Percentiles rank a stretch among this genome's conserved stretches.
Evolutionary conservation across 495 filamentous ascomycete genomes (phyloP).

Genomic region (Penicillium bialowiezense): DNA sequence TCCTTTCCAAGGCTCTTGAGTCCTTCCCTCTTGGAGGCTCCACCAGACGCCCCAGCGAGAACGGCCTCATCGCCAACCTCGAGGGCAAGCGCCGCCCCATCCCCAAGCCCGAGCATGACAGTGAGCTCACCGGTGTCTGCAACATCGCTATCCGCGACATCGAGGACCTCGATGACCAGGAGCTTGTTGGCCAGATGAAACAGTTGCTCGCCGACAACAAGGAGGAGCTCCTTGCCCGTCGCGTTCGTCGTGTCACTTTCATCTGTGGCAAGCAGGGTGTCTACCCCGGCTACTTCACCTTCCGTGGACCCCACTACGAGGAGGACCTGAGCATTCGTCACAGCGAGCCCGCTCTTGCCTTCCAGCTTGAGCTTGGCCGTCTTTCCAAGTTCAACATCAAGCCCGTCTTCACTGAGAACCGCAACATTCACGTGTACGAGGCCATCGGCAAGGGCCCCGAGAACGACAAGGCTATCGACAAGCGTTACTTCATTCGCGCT

Average conservation of each 20-base stretch:
- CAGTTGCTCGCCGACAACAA: constrained; percentile 76
- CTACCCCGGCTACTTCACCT: constrained; percentile 96
- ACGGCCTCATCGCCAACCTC: constrained; percentile 67
- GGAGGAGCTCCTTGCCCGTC: constrained; percentile 74
- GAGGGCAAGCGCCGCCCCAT: constrained; percentile 65
- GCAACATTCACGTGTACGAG: constrained; percentile 98
- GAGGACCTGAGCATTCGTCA: constrained; percentile 97
- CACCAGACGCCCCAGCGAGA: constrained; percentile 32
- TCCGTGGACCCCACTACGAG: constrained; percentile 84
- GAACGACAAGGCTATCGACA: constrained; percentile 68
- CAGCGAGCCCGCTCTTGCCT: constrained; percentile 91
- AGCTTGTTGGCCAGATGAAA: constrained; percentile 72
- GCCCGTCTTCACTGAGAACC: constrained; percentile 97
- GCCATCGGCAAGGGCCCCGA: constrained; percentile 90
- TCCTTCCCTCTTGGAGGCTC: constrained; percentile 59
- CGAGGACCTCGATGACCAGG: constrained; percentile 79
- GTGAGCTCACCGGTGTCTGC: constrained; percentile 83
- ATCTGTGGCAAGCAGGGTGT: constrained; percentile 94
- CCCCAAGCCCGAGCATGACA: constrained; percentile 51
- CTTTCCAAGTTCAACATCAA: constrained; percentile 96
- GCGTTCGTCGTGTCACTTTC: constrained; percentile 88
- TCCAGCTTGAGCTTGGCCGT: constrained; percentile 93
- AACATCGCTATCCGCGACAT: constrained; percentile 91
- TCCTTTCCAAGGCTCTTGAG: constrained; percentile 76
- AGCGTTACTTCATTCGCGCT: constrained; percentile 96